Conservation (phyloP, 192 early-diverging fungal species). For the Mortierella hygrophila region DNA sequence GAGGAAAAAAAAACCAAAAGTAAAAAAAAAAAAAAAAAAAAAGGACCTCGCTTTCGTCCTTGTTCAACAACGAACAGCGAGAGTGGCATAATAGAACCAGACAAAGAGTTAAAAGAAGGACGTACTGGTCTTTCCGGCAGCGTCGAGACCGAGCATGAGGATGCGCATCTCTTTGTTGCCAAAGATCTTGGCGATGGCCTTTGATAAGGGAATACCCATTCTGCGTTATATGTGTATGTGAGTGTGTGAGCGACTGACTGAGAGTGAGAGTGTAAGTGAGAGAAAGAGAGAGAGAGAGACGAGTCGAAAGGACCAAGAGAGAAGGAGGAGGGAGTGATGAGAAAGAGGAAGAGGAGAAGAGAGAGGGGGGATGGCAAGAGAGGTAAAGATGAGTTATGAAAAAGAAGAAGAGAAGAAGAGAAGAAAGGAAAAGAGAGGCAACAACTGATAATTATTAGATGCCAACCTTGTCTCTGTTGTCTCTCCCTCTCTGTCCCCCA, state of each 20-base stretch:
- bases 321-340: conserved; percentile 6
- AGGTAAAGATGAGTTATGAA: neutral
- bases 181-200: conserved; percentile 81
- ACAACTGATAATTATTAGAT: too few relatives aligned
- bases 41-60: neutral
- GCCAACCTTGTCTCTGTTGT: too few relatives aligned
- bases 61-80: neutral
- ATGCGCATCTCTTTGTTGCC: conserved; percentile 97
- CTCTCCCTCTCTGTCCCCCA: neutral
- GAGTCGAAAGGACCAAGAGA: neutral
- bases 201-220: conserved; percentile 89
- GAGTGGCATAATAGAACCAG: neutral
- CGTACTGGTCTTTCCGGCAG: conserved; percentile 92
- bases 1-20: too few relatives aligned
- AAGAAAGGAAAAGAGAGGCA: neutral
- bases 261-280: neutral
- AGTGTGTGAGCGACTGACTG: neutral
- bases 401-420: neutral
- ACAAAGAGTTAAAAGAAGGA: neutral
- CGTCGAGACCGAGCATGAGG: conserved; percentile 94
- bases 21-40: neutral
- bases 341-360: neutral
- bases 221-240: conserved; percentile 22
- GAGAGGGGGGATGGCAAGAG: neutral
- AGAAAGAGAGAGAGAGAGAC: neutral